A percentile compares a stretch with the other conserved stretches of the same genome.
Evolutionary conservation across 345 rosid species (phyloP).

Genomic region (Eucalyptus tenuipes): DNA sequence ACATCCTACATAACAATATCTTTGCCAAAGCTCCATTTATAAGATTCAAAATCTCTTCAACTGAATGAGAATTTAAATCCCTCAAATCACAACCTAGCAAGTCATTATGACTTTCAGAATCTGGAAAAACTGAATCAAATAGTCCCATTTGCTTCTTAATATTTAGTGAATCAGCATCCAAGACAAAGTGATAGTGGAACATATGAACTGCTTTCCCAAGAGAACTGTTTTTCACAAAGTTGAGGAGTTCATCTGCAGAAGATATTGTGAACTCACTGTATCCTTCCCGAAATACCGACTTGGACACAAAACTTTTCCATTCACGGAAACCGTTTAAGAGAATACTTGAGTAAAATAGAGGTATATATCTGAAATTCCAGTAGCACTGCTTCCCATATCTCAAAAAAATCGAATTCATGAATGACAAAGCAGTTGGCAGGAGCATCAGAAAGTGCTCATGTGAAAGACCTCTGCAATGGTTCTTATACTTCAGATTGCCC

Average conservation of each 20-base stretch:
- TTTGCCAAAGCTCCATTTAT: constrained; percentile 49
- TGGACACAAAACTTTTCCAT: constrained; percentile 56
- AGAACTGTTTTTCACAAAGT: constrained; percentile 42
- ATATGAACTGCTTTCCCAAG: constrained; percentile 61
- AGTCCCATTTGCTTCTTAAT: constrained; percentile 36
- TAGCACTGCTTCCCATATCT: constrained; percentile 30
- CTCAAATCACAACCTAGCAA: constrained; percentile 41
- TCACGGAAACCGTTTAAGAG: constrained; percentile 41
- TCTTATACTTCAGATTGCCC: not conserved
- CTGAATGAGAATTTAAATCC: constrained; percentile 30
- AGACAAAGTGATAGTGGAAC: constrained; percentile 47
- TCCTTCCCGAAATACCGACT: constrained; percentile 43
- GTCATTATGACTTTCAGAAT: constrained; percentile 20
- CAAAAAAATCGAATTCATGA: constrained; percentile 23
- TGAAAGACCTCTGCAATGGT: constrained; percentile 20
- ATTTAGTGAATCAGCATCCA: constrained; percentile 27
- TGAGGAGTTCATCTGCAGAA: constrained; percentile 37
- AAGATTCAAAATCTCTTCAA: constrained; percentile 34
- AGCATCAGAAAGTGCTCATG: constrained; percentile 48
- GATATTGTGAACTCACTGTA: constrained; percentile 28
- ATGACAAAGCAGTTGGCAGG: constrained; percentile 63
- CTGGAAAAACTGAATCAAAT: constrained; percentile 28
- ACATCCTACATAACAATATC: constrained; percentile 37
- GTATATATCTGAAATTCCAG: constrained; percentile 19
- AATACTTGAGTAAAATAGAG: constrained; percentile 44